Base-by-base conservation (phyloP, 805 yeast genomes). In the Candida vartiovaarae region DNA sequence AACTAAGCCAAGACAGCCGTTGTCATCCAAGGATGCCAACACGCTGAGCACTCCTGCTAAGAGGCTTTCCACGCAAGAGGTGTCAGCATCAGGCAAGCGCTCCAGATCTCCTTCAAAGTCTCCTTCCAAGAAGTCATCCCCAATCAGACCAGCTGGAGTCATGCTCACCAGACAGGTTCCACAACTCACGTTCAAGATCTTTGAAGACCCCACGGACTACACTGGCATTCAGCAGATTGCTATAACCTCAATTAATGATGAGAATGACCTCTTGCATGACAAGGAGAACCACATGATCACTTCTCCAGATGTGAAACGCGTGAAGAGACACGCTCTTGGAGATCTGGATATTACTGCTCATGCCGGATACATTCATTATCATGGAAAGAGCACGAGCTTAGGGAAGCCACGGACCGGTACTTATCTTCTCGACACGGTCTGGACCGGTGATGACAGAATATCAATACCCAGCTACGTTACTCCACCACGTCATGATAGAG, bases 1-100 rank as follows among this genome's bases (percentile, higher is more conserved):
- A 40, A 43, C 56, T 1, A 51, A 53, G 2, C 20, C 20, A 15
- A 54, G 61, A 47, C 44, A 39, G 26, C 56, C 57, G 0, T 52
- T 57, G 15, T 49, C 57, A 5, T 52, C 56, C 7, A 57, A 55
- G 39, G 61, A 57, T 39, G 29, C 49, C 46, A 57, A 55, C 47
- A 43, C 51, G 36, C 49, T 52, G 38, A 47, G 41, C 27, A 38
- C 50, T 8, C 36, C 11, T 20, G 20, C 24, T 5, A 34, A 29
- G 23, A 23, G 25, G 11, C 36, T 34, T 23, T 20, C 33, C 33
- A 32, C 33, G n/a, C 6, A 32, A 32, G 33, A 32, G 33, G 10
- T 32, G 33, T n/a, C 20, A 15, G 20, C 20, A 15, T 15, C 20
- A 15, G 20, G 20, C 20, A 15, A 9, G 33, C 33, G 10, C 33